Evolutionary conservation across 441 rosid genomes (phyloP).

Genomic region (Gossypium laxum): DNA sequence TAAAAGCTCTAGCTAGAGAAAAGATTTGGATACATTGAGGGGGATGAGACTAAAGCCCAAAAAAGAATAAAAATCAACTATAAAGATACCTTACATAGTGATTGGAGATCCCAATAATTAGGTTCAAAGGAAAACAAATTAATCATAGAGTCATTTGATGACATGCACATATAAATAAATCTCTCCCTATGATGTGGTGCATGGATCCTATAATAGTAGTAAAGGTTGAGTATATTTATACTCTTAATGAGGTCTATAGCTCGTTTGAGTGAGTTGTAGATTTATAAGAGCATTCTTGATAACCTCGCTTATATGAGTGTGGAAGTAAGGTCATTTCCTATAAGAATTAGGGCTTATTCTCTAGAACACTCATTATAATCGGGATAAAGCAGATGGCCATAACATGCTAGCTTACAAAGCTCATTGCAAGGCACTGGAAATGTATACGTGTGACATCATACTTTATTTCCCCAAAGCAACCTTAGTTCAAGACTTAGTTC

Average conservation of each 20-base stretch:
- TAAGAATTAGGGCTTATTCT: neutral
- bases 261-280: neutral
- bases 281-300: neutral
- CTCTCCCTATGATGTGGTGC: neutral
- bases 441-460: too few relatives aligned
- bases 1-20: too few relatives aligned
- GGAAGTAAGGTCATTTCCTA: neutral
- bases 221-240: neutral
- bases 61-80: neutral
- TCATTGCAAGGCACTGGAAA: neutral
- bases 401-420: neutral
- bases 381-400: neutral
- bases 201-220: neutral
- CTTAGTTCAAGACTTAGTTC: too few relatives aligned
- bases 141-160: neutral
- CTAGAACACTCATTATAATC: neutral
- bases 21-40: too few relatives aligned
- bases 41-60: too few relatives aligned
- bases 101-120: neutral
- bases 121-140: neutral
- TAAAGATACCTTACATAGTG: neutral
- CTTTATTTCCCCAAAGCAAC: too few relatives aligned
- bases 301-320: neutral
- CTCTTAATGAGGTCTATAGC: neutral
- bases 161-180: too few relatives aligned